Evolutionary conservation across 2,329 filamentous ascomycete species (phyloP).

Genomic region (Coniochaeta sp.): DNA sequence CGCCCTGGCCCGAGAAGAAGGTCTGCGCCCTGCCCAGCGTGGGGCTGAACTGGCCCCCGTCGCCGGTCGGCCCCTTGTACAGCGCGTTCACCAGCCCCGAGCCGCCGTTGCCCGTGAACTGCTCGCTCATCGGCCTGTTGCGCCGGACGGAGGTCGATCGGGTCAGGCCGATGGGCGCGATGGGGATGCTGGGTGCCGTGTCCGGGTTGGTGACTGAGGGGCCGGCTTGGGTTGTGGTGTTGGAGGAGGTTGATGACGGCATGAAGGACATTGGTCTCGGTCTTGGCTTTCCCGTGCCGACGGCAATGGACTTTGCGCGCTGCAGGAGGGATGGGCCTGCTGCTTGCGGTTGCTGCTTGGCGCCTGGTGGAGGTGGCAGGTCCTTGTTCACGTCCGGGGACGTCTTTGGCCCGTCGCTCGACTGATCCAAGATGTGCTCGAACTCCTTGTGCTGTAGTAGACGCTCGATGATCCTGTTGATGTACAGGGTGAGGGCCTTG

Average conservation of each 20-base stretch:
- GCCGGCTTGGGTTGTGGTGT: slow-evolving; percentile 10
- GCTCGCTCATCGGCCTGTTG: slow-evolving; percentile 54
- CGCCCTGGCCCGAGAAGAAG: slow-evolving; percentile 48
- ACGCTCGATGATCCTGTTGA: slow-evolving; percentile 97
- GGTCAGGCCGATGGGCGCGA: slow-evolving; percentile 61
- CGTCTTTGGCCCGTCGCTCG: slow-evolving; percentile 39
- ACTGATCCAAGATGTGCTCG: slow-evolving; percentile 84
- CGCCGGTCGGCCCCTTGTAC: slow-evolving; percentile 65
- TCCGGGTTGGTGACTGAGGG: slow-evolving; percentile 53
- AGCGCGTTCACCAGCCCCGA: slow-evolving; percentile 80
- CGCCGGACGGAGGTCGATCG: slow-evolving; percentile 47
- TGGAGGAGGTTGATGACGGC: slow-evolving; percentile 24
- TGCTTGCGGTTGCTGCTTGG: slow-evolving; percentile 25
- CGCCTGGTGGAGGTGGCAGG: slow-evolving; percentile 64
- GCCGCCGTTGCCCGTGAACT: slow-evolving; percentile 43
- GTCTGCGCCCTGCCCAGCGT: slow-evolving; percentile 53
- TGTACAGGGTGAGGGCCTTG: slow-evolving; percentile 93
- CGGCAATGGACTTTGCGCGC: slow-evolving; percentile 54
- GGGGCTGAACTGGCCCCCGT: slow-evolving; percentile 55
- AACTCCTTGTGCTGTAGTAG: slow-evolving; percentile 92
- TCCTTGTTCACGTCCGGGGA: slow-evolving; percentile 65
- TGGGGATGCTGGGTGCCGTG: slow-evolving; percentile 69
- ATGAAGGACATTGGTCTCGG: slow-evolving; percentile 52
- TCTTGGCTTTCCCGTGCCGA: slow-evolving; percentile 34
- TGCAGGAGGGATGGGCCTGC: slow-evolving; percentile 45